These are phyloP conservation scores for Malassezia arunalokei DNA, from an alignment of 1,284 basidiomycete species.

Conservation along the genomic window DNA sequence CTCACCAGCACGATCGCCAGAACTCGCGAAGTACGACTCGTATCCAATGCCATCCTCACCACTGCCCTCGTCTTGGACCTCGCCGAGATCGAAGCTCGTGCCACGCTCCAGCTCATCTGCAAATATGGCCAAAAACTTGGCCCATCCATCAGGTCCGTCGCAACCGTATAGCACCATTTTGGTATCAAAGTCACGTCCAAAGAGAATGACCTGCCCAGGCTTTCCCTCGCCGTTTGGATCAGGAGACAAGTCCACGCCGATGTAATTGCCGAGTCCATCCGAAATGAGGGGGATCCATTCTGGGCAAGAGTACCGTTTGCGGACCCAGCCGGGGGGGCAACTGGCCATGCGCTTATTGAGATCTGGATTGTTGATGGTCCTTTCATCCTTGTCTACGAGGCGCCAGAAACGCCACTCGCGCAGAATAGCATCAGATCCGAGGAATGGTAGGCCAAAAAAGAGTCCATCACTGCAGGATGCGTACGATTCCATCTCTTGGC, in stretches of 20 bases:
- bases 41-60: constrained; percentile 41
- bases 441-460: constrained; percentile 40
- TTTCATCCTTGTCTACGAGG: constrained; percentile 37
- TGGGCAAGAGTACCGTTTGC: constrained; percentile 74
- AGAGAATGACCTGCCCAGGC: constrained; percentile 87
- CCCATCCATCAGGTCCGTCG: constrained; percentile 85
- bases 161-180: constrained; percentile 67
- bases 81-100: constrained; percentile 49
- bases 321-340: constrained; percentile 81
- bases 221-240: constrained; percentile 51
- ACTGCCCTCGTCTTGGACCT: constrained; percentile 18
- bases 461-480: constrained; percentile 41
- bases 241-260: constrained; percentile 87
- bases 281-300: constrained; percentile 92
- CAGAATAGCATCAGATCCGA: constrained; percentile 34
- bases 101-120: constrained; percentile 84
- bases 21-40: constrained; percentile 37
- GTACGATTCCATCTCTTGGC: constrained; percentile 40
- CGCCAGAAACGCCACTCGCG: constrained; percentile 44
- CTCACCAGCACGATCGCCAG: constrained; percentile 31
- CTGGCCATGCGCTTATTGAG: constrained; percentile 58
- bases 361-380: constrained; percentile 30
- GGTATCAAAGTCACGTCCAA: constrained; percentile 92
- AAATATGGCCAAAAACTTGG: constrained; percentile 79
- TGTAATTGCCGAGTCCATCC: constrained; percentile 89